Evolutionary conservation across 2,329 filamentous ascomycete species (phyloP).

Genomic region (Cladobotryum protrusum): DNA sequence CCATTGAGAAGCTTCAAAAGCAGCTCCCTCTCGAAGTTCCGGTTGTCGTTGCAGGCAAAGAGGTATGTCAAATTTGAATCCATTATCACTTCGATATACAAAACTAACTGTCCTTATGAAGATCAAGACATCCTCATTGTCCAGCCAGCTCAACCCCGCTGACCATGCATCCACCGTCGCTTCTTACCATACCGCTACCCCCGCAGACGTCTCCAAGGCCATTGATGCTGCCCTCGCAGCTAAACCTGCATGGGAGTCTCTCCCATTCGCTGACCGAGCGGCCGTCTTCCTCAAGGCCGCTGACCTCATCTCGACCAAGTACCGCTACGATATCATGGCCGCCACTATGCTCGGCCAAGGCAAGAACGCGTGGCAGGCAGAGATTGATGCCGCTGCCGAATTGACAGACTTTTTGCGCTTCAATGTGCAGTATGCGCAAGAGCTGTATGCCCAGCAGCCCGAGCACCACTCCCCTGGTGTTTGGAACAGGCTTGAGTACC

Average conservation of each 20-base stretch:
- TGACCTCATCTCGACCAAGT: conserved; percentile 83
- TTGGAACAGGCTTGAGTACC: conserved; percentile 89
- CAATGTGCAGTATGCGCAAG: conserved; percentile 89
- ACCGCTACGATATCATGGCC: conserved; percentile 94
- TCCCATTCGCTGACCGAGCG: conserved; percentile 85
- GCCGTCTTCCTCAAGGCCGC: conserved; percentile 95
- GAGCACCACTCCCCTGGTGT: conserved; percentile 74
- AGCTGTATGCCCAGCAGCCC: conserved; percentile 83
- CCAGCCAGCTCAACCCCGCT: conserved; percentile 74
- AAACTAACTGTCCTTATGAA: conserved; percentile 23
- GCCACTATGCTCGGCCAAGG: conserved; percentile 94
- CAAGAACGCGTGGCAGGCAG: conserved; percentile 99
- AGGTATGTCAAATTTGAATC: conserved; percentile 44
- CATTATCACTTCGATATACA: too few species aligned
- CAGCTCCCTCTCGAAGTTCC: conserved; percentile 71
- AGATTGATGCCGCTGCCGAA: conserved; percentile 94
- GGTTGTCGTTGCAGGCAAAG: conserved; percentile 74
- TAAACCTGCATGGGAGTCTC: conserved; percentile 75
- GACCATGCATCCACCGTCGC: conserved; percentile 72
- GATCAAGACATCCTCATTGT: conserved; percentile 60
- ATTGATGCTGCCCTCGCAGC: conserved; percentile 83
- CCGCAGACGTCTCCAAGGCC: conserved; percentile 67
- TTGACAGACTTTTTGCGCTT: conserved; percentile 89
- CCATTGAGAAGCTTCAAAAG: conserved; percentile 63
- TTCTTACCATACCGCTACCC: conserved; percentile 75